Base-by-base conservation (phyloP, 768 basidiomycete species). In the Inosperma sp. region DNA sequence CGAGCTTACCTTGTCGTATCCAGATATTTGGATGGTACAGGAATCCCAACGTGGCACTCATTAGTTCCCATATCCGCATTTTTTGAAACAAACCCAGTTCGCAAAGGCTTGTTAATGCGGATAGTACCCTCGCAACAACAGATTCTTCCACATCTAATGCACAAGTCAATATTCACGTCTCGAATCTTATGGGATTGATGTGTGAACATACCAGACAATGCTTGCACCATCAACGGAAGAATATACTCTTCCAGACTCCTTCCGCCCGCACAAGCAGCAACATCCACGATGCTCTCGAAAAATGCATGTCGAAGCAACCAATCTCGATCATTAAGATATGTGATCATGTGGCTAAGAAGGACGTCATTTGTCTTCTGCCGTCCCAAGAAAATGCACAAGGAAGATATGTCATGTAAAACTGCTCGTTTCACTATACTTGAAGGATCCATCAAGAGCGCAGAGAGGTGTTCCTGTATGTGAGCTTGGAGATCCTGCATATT, bases 1-100 rank as follows among this genome's bases (percentile, higher is more conserved):
- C 33, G 3, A 30, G 49, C 67, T n/a, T 23, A 86, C 94, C 89
- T 78, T 97, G 91, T 50, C 93, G 77, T 65, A 98, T 90, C 95
- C 95, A 98, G 17, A 83, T 70, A 64, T 96, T 94, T 0, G 96
- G 95, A 65, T 99, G 96, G 58, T 91, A 95, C 44, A 98, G 70
- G 66, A 98, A 94, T 1, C 89, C 89, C 25, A 93, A 69, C 0
- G 86, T 85, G 0, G 85, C 83, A 47, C 86, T 88, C 83, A 95
- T 90, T 29, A 97, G 74, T 59, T 98, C 96, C 94, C 96, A 97
- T 51, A 96, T 83, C n/a, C 88, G 81, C 83, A 91, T 89, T 68
- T 92, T 93, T 66, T 88, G 84, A 68, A 98, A 89, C 3, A 98
- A 69, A 0, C 91, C 89, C 7, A 96, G 76, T 63, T 94, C 90